Base-by-base conservation (phyloP, 768 basidiomycete genomes). In the Imleria badia region DNA sequence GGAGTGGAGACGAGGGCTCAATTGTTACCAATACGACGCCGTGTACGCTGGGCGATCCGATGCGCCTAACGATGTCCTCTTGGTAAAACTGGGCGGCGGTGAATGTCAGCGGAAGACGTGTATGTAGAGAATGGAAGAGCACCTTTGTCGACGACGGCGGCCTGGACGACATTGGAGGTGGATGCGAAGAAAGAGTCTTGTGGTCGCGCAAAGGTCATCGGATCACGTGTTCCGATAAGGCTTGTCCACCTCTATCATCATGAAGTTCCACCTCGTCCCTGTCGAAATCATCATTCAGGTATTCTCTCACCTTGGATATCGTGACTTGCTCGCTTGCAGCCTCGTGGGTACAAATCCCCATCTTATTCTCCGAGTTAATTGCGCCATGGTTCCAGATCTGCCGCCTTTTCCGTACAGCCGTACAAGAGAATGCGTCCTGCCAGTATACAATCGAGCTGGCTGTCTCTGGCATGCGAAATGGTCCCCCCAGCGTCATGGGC, bases 11-110 rank as follows among this genome's bases (percentile, higher is more conserved):
- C 22, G 53, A 20, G 30, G 20, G 39, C 29, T 30, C 22, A 51
- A 20, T 45, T 61, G 76, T 55, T 67, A 90, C 91, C 72, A 91
- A 69, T 45, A 93, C 85, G 58, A 89, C 76, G 29, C 82, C 89
- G 61, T 78, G 73, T 26, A 75, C 66, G 47, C 69, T 66, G 1
- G 81, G 74, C 31, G 75, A 60, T 10, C 61, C 66, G 22, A 75
- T 69, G 56, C 74, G 76, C 59, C 78, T 76, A 6, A 89, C 86
- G 45, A 86, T 77, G 72, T 89, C 87, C 65, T 85, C 81, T 47
- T 81, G 79, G 65, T 85, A 89, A 52, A 87, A 81, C 86, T 88
- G 46, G 31, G 22, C 5, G 36, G 29, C 8, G 11, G 34, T 11
- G 8, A 20, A 22, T 17, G 49, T 53, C 34, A 48, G 45, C 8